Conservation (phyloP, 768 basidiomycete genomes). For the Exidia glandulosa region DNA sequence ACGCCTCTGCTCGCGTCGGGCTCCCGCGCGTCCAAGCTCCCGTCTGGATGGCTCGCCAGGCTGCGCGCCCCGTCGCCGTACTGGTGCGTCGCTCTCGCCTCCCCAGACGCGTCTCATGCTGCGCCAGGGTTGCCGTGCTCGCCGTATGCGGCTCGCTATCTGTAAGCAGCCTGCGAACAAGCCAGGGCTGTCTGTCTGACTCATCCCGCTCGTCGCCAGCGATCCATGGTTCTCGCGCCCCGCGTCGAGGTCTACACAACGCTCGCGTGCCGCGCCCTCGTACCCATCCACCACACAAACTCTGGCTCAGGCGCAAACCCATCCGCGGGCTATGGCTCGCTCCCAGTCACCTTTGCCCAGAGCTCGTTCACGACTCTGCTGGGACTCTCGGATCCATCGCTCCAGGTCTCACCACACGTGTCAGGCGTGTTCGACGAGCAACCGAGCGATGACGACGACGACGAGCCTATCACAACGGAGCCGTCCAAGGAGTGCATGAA, state of each 20-base stretch:
- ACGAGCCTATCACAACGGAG: slow-evolving; percentile 23
- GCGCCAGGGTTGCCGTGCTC: neutral
- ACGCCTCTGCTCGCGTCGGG: neutral
- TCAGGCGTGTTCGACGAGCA: slow-evolving; percentile 1
- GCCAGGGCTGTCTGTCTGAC: neutral
- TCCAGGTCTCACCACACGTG: neutral
- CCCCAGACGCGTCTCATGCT: neutral
- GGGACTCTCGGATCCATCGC: slow-evolving; percentile 1
- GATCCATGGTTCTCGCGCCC: slow-evolving; percentile 69
- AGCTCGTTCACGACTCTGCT: slow-evolving; percentile 3
- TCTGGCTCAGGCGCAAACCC: slow-evolving; percentile 2
- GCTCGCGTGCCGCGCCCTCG: slow-evolving; percentile 42
- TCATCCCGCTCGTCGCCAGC: slow-evolving; percentile 26
- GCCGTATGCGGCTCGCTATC: neutral
- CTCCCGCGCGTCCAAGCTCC: neutral
- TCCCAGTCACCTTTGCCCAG: slow-evolving; percentile 6
- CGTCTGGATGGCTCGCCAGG: neutral
- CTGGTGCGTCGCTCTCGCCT: neutral
- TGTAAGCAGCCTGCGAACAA: neutral
- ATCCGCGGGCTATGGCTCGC: slow-evolving; percentile 5
- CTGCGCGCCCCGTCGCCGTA: neutral
- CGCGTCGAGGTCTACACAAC: slow-evolving; percentile 73
- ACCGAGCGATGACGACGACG: slow-evolving; percentile 15
- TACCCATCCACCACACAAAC: neutral
- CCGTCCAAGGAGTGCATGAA: slow-evolving; percentile 29